Conservation (phyloP, 129 eudicot genomes). For the Ambrosia trifida region DNA sequence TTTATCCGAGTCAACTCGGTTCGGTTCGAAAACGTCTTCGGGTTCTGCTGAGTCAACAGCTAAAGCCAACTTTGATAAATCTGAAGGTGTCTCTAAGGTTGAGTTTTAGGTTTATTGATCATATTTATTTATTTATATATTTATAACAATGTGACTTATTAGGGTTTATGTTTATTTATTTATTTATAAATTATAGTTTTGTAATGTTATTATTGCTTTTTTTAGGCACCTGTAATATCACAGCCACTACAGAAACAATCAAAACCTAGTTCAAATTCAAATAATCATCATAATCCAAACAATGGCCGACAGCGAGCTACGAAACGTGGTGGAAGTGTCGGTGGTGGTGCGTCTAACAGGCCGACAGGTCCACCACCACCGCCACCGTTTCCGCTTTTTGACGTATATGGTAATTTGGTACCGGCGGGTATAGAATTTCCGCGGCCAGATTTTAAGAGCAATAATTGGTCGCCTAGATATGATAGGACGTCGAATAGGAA, state of each 20-base stretch:
- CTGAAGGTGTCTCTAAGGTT: too few species aligned
- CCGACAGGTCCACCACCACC: slow-evolving; percentile 40
- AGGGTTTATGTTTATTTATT: not conserved
- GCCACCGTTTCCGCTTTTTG: slow-evolving; percentile 56
- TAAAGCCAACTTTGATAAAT: too few species aligned
- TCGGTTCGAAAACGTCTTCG: too few species aligned
- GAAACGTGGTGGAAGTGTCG: slow-evolving; percentile 43
- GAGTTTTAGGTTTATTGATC: too few species aligned
- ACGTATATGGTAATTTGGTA: slow-evolving; percentile 39
- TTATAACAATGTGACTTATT: not conserved
- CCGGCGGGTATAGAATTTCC: slow-evolving; percentile 35
- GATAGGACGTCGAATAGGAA: slow-evolving; percentile 45
- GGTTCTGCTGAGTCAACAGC: too few species aligned
- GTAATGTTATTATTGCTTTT: not conserved
- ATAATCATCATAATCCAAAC: not conserved
- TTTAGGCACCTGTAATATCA: not conserved
- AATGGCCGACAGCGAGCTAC: slow-evolving; percentile 33
- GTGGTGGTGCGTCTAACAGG: slow-evolving; percentile 36
- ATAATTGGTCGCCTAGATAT: slow-evolving; percentile 40
- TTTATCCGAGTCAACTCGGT: too few species aligned
- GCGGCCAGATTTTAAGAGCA: slow-evolving; percentile 37
- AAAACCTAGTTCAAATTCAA: not conserved
- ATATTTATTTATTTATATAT: too few species aligned
- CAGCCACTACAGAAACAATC: not conserved
- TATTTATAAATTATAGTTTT: too few species aligned